phyloP scores from a whole-genome alignment of 306 rosid genomes.

The Dalbergia oliveri region DNA sequence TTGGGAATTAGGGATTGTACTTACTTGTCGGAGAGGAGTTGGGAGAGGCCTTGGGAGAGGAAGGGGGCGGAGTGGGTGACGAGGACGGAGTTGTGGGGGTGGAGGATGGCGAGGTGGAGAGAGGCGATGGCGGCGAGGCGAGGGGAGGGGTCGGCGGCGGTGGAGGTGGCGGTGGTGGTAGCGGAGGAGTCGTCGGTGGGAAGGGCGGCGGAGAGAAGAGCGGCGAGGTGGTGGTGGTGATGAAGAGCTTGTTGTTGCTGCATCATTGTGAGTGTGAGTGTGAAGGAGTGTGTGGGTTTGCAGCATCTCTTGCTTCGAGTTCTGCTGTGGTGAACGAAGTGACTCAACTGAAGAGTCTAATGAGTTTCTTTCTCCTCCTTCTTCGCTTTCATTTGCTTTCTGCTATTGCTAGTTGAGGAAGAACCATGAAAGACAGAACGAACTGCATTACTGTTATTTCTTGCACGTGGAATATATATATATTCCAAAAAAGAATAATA shows the following conservation, averaged over 20 bases:
- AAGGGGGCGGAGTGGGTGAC: conserved; percentile 89
- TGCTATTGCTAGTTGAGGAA: background rate
- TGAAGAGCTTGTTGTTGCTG: conserved; percentile 71
- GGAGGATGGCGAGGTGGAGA: conserved; percentile 85
- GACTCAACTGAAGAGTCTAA: background rate
- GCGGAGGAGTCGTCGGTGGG: conserved; percentile 66
- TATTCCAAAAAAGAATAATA: too few relatives aligned
- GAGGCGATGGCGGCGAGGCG: conserved; percentile 81
- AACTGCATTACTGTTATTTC: too few relatives aligned
- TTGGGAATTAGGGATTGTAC: background rate
- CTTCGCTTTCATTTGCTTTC: background rate
- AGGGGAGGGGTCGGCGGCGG: conserved; percentile 67
- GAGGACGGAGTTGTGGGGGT: conserved; percentile 87
- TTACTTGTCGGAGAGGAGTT: conserved; percentile 90
- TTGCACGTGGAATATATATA: too few relatives aligned
- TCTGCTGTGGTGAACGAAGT: background rate
- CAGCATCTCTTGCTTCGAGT: background rate
- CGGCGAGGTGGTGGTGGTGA: conserved; percentile 79
- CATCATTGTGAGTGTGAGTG: background rate
- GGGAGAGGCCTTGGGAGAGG: conserved; percentile 84
- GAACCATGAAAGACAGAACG: too few relatives aligned
- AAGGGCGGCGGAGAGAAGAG: conserved; percentile 84
- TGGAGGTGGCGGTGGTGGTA: conserved; percentile 44
- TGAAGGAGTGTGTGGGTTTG: background rate
- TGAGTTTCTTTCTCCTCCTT: background rate